These are phyloP conservation scores for Tetraselmis striata DNA, from an alignment of 139 green algal species.

Conservation along the genomic window DNA sequence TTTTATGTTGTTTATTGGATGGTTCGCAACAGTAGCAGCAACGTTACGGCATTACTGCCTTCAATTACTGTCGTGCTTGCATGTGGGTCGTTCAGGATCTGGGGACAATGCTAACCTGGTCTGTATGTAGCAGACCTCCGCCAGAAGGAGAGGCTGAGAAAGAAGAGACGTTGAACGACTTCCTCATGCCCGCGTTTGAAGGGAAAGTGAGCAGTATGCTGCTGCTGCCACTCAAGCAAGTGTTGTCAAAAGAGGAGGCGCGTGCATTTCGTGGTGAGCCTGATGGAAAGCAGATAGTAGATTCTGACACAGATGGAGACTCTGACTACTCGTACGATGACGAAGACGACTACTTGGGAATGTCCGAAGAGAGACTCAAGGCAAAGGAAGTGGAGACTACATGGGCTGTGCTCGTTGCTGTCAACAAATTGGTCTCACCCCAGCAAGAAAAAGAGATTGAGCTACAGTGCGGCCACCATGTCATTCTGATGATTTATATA, in stretches of 20 bases:
- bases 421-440: not conserved
- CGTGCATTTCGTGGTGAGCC: not conserved
- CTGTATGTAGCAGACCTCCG: too few relatives aligned
- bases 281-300: too few relatives aligned
- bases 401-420: not conserved
- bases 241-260: not conserved
- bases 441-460: not conserved
- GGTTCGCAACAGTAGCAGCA: too few relatives aligned
- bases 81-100: too few relatives aligned
- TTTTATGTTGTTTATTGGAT: too few relatives aligned
- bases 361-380: not conserved
- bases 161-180: not conserved
- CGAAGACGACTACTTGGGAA: not conserved
- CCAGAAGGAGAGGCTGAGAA: too few relatives aligned
- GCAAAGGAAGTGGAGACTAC: not conserved
- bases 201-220: not conserved
- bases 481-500: not conserved
- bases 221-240: not conserved
- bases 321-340: not conserved
- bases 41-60: too few relatives aligned
- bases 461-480: not conserved
- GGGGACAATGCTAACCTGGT: too few relatives aligned
- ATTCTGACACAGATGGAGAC: not conserved
- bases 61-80: too few relatives aligned
- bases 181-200: not conserved